These are phyloP conservation scores for Coemansia sp. DNA, from an alignment of 192 early-diverging fungal genomes.

Conservation along the genomic window DNA sequence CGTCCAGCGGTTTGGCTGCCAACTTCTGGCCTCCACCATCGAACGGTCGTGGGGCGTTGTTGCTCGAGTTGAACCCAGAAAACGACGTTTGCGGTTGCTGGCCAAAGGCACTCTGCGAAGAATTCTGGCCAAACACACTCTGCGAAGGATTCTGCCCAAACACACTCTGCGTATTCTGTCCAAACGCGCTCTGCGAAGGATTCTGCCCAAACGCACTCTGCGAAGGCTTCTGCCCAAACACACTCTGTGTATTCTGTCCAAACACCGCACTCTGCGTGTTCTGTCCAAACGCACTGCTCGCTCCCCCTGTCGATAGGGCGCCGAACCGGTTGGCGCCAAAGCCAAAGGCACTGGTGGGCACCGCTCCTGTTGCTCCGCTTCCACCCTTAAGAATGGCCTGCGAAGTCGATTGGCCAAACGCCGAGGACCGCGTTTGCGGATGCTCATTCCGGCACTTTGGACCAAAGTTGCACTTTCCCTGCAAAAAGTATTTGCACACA, in stretches of 20 bases:
- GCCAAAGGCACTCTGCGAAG: no score
- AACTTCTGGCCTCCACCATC: not conserved
- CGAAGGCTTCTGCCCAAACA: no score
- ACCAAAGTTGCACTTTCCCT: conserved; percentile 63
- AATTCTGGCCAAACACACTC: no score
- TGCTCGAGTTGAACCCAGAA: not conserved
- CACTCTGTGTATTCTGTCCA: no score
- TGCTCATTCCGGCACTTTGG: conserved; percentile 63
- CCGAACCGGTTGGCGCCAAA: conserved; percentile 16
- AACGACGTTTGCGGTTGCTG: not conserved
- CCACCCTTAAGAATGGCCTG: conserved; percentile 32
- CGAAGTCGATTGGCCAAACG: conserved; percentile 50
- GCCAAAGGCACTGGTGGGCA: not conserved
- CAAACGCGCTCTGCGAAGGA: no score
- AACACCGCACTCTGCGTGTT: no score
- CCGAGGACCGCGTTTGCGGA: conserved; percentile 40
- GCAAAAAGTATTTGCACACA: conserved; percentile 57
- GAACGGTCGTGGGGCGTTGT: no score
- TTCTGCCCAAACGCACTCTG: no score
- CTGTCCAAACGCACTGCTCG: conserved; percentile 9
- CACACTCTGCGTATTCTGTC: no score
- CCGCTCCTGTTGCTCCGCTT: conserved; percentile 42
- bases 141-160: no score
- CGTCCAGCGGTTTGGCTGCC: conserved; percentile 23
- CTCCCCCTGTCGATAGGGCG: conserved; percentile 2